Percentiles rank a stretch among this genome's conserved stretches.
Conservation (phyloP, 495 filamentous ascomycete genomes). For the Chaetomium fimeti region DNA sequence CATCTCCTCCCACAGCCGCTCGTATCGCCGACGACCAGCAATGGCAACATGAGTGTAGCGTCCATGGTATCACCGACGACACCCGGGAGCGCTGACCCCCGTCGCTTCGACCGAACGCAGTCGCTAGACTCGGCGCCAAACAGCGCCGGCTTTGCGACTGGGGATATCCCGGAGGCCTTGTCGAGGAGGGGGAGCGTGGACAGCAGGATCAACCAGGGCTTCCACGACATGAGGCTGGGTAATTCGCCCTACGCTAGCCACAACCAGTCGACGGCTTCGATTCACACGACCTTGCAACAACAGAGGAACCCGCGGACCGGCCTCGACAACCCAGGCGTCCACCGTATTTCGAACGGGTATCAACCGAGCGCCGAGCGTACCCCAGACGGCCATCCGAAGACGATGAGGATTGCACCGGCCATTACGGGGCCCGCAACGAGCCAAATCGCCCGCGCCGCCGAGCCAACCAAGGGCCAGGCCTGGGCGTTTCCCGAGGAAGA, state of each 20-base stretch:
- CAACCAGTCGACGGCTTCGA: slow-evolving; percentile 74
- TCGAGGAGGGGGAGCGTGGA: slow-evolving; percentile 78
- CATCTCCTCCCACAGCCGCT: slow-evolving; percentile 46
- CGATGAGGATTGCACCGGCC: slow-evolving; percentile 62
- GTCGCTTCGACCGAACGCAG: slow-evolving; percentile 46
- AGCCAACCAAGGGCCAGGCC: slow-evolving; percentile 76
- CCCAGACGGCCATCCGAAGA: slow-evolving; percentile 52
- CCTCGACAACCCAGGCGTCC: slow-evolving; percentile 45
- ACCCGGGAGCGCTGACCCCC: slow-evolving; percentile 37
- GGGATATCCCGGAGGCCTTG: slow-evolving; percentile 34
- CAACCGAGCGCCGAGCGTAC: slow-evolving; percentile 56
- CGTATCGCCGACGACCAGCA: slow-evolving; percentile 46
- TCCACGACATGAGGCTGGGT: slow-evolving; percentile 66
- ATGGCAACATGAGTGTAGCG: slow-evolving; percentile 52
- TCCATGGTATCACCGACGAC: slow-evolving; percentile 57
- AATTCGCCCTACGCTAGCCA: slow-evolving; percentile 69
- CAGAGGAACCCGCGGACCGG: slow-evolving; percentile 52
- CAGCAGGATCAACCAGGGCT: slow-evolving; percentile 68
- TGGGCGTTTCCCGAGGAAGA: slow-evolving; percentile 82
- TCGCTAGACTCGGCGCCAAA: slow-evolving; percentile 45
- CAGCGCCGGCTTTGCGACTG: slow-evolving; percentile 32
- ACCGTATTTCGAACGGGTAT: slow-evolving; percentile 63
- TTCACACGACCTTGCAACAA: slow-evolving; percentile 53
- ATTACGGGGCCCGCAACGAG: slow-evolving; percentile 76
- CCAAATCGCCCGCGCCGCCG: slow-evolving; percentile 74